Evolutionary conservation across 768 basidiomycete genomes (phyloP), one percentile per base, ranked within the genome.

Genomic region (Leccinum variicolor): DNA sequence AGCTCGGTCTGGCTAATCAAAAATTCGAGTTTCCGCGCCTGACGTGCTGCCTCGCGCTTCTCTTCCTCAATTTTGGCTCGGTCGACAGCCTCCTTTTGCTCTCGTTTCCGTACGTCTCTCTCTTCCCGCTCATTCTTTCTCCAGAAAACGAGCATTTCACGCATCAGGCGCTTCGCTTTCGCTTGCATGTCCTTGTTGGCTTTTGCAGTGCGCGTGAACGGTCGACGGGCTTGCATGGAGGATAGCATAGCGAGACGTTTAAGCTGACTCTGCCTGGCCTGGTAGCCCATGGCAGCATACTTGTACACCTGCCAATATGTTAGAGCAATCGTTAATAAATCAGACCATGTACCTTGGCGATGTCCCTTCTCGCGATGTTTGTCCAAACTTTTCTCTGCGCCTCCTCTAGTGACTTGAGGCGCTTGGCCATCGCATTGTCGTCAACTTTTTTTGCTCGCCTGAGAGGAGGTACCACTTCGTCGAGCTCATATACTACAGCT

Each of bases 61-160:
- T 97, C 94, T 71, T 96, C 94, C 72, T 96, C 94, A 31, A 92
- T 74, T 72, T 87, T 91, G 23, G 91, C 83, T 52, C 92, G 84
- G 66, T 95, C 93, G 64, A 85, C 81, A 11, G 94, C 93, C 70
- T 97, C 95, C 72, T 94, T 94, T 71, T 98, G 94, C 65, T 95
- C 94, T 51, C 90, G 90, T 73, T 91, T 93, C 61, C 94, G 85
- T 13, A 90, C 84, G 60, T 97, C 94, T 48, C 93, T 79, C 74
- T 98, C 96, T 71, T 96, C 94, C 66, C 94, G 94, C 74, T 98
- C 96, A 63, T 97, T 98, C 74, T 94, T 94, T 76, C 92, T 95
- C 94, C 94, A 97, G 75, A 95, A 94, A 19, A 94, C 85, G 59
- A 95, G 85, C 90, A 98, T 94, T 78, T 98, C 94, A 28, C 94